These are phyloP conservation scores for Fusarium metavorans DNA, from an alignment of 2,329 filamentous ascomycete species.

Conservation along the genomic window DNA sequence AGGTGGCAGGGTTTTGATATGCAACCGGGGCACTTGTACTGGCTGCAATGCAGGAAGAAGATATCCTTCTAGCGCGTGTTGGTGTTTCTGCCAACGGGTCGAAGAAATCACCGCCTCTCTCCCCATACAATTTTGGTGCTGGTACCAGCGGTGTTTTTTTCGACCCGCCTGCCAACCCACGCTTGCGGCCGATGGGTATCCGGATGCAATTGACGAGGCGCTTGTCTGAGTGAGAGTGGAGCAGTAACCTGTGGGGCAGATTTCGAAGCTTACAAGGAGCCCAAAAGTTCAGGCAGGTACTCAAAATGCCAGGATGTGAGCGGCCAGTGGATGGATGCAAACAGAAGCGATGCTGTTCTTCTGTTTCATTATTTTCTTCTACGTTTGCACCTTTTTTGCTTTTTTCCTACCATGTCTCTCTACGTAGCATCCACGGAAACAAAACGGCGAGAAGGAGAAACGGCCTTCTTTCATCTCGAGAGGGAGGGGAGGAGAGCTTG, in stretches of 20 bases:
- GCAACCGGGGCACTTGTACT: conserved; percentile 35
- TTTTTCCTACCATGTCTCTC: neutral
- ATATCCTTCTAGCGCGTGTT: conserved; percentile 28
- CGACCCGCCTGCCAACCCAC: conserved; percentile 1
- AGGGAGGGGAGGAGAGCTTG: conserved; percentile 7
- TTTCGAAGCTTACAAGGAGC: conserved; percentile 27
- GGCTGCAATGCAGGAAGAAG: conserved; percentile 24
- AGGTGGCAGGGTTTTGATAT: conserved; percentile 21
- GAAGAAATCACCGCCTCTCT: too few relatives aligned
- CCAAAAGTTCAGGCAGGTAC: conserved; percentile 17
- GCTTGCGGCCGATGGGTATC: conserved; percentile 33
- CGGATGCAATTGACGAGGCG: conserved; percentile 48
- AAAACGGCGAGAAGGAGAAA: neutral
- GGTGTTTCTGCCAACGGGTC: conserved; percentile 8
- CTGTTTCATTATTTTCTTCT: conserved; percentile 18
- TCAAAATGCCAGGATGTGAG: conserved; percentile 26
- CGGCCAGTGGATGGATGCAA: conserved; percentile 19
- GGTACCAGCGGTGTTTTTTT: too few relatives aligned
- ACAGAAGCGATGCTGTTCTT: conserved; percentile 23
- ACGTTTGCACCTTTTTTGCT: neutral
- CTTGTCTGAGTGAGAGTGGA: conserved; percentile 41
- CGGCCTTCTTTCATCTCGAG: neutral
- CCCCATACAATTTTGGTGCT: too few relatives aligned
- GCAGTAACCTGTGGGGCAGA: conserved; percentile 38
- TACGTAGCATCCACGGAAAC: neutral